Evolutionary conservation across 2,329 filamentous ascomycete genomes (phyloP), one percentile per base, ranked within the genome.

Genomic region (Penicillium thymicola): DNA sequence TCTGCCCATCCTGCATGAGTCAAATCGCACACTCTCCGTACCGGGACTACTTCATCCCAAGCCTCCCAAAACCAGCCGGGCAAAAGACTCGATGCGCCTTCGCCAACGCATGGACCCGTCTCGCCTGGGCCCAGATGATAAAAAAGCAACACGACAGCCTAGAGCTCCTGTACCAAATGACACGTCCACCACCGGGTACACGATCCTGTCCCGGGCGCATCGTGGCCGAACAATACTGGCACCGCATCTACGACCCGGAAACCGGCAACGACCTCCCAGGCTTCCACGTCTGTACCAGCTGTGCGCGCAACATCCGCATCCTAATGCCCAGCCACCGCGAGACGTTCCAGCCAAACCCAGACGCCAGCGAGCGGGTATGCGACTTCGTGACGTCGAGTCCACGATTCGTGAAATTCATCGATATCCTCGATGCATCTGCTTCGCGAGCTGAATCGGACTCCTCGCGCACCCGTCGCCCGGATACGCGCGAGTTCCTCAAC

Each of bases 1-100:
- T 97, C 44, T 97, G 93, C 65, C 89, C 90, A 0, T 84, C 83
- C 13, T 97, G 93, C 75, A 91, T 89, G 70, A 79, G 82, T 3
- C 81, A 81, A 6, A 83, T 91, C 9, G 91, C 93, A 63, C 81
- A 83, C 25, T 89, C 89, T 0, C 79, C 83, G 21, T 95, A 89
- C 69, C 81, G 85, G 2, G 79, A 83, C 16, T 79, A 85, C 34
- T 91, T 96, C 65, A 77, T 86, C 11, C 81, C 81, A 3, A 83
- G 84, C 36, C 80, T 84, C 30, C 77, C 80, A 28, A 83, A 85
- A 16, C 78, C 84, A 5, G 76, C 81, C 3, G 81, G 83, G 14
- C 78, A 80, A 40, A 79, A 83, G 44, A 80, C 89, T 8, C 79
- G 82, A 44, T 97, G 93, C 75, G 88, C 92, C 61, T 90, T 97